Evolutionary conservation across 768 basidiomycete genomes (phyloP).

Genomic region (Calvatia gigantea): DNA sequence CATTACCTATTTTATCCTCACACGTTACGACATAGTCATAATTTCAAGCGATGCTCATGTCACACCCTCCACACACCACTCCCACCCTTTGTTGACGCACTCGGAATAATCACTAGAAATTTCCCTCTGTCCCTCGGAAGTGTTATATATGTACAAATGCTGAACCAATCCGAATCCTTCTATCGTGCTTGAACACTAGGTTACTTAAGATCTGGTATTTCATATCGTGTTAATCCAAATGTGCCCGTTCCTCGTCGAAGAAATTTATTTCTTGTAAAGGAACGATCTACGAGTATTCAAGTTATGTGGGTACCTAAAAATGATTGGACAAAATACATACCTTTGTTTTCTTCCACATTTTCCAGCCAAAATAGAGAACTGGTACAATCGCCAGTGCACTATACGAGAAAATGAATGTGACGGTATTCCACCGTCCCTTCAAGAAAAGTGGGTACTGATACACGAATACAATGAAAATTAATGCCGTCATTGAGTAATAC

Average conservation of each 20-base stretch:
- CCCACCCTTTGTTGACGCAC: no score
- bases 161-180: no score
- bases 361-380: slow-evolving; percentile 42
- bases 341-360: slow-evolving; percentile 34
- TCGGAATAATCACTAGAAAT: no score
- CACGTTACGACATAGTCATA: no score
- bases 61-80: no score
- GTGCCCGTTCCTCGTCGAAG: slow-evolving; percentile 1
- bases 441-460: slow-evolving; percentile 50
- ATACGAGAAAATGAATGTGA: slow-evolving; percentile 48
- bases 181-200: no score
- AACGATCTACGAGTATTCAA: background rate
- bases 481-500: slow-evolving; percentile 41
- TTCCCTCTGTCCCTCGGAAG: no score
- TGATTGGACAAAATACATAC: slow-evolving; percentile 21
- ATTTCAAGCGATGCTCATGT: no score
- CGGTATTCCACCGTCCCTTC: slow-evolving; percentile 43
- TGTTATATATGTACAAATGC: no score
- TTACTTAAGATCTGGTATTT: no score
- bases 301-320: background rate
- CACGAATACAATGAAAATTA: slow-evolving; percentile 42
- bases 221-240: background rate
- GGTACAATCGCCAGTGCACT: slow-evolving; percentile 41
- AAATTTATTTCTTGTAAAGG: background rate
- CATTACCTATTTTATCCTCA: no score